Evolutionary conservation across 768 basidiomycete genomes (phyloP), one percentile per base, ranked within the genome.

Genomic region (Kwoniella europaea): DNA sequence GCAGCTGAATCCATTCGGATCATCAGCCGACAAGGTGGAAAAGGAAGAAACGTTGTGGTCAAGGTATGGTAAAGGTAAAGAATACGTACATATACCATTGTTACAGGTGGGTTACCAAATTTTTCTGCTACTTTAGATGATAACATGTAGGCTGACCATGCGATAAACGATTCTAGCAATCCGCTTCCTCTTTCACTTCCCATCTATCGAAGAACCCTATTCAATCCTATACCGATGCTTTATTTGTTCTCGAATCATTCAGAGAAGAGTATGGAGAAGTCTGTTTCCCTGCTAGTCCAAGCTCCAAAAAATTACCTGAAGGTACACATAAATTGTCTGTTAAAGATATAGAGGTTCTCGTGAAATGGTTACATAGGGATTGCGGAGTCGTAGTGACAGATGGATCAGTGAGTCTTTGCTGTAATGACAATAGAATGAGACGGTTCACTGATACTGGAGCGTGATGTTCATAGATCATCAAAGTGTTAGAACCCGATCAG

Each of bases 321-420:
- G 82, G 74, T 10, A 53, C 70, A 0, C 73, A 74, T 46, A 53
- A 57, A 29, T 76, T 94, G 68, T 87, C 89, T 12, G 88, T 89
- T 69, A 76, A 77, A 27, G 96, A 98, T 80, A 82, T 88, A 42
- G 88, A 86, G 67, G 88, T 94, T 7, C 79, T 98, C 42, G 55
- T 97, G 44, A 91, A 87, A 84, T 94, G 89, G 82, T 84, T 98
- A 55, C 88, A 91, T 80, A 87, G 95, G 62, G 95, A 98, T 80
- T 87, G 86, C 76, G 85, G 84, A 16, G 86, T 87, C 0, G 72
- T 96, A 13, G 86, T 92, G 0, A 84, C 88, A 13, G 89, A 92
- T 60, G 87, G 88, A 71, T 89, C 90, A 73, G 93, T 93, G 67
- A 71, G 88, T 82, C 2, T n/a, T n/a, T n/a, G n/a, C n/a, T n/a